Evolutionary conservation across 345 rosid genomes (phyloP), one percentile per base, ranked within the genome.

Genomic region (Turritis glabra): DNA sequence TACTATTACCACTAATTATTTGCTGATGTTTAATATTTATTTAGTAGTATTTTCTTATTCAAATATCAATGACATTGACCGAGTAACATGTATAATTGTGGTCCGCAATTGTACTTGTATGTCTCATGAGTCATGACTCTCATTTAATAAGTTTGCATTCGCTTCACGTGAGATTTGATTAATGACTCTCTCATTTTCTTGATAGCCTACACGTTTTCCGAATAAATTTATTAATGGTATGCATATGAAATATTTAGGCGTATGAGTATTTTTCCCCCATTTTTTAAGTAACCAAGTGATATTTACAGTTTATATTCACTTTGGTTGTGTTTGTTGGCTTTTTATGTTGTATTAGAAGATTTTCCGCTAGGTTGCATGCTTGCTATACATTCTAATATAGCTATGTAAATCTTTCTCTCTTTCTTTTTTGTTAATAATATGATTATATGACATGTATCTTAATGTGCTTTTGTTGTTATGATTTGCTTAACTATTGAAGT

Each of bases 121-220:
- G n/a, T n/a, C n/a, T n/a, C n/a, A n/a, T n/a, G n/a, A n/a, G n/a
- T n/a, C n/a, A n/a, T n/a, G n/a, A 43, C 2, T 54, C 37, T 70
- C 66, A 58, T 22, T 44, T 57, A 22, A 46, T 58, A 44, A 56
- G 14, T 46, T 46, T 47, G 26, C 57, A 22, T 35, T 60, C 40
- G 21, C 29, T 50, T 53, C 68, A 48, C 48, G 68, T 59, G 75
- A 71, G 50, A 25, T 25, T 71, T 71, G 68, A 27, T 23, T 46
- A 48, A 12, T 29, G 52, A 3, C 26, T 30, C 56, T 41, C 30
- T 70, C 44, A 30, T 25, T 64, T 27, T 58, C 54, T 55, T 27
- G 40, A 54, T 26, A 26, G n/a, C 63, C 35, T 41, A 27, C 22
- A 41, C 19, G 18, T 41, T 55, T 55, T 29, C 21, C 19, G 27